Evolutionary conservation across 768 basidiomycete genomes (phyloP), one percentile per base, ranked within the genome.

Genomic region (Hirschioporus abietinus): DNA sequence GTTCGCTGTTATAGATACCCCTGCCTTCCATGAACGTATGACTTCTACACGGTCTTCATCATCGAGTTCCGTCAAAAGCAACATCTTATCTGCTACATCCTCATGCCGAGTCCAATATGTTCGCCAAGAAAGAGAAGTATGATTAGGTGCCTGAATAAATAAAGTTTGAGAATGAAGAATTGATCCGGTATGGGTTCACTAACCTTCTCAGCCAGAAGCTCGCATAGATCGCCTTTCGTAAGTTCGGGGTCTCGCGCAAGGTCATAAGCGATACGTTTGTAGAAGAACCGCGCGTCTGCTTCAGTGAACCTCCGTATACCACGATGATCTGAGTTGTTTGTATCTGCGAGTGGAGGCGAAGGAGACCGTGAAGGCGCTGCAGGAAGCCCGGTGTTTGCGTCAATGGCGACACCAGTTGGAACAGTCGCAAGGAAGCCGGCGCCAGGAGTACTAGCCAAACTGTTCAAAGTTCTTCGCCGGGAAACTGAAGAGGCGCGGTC

Each of bases 301-400:
- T 81, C 76, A 1, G 90, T 91, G 71, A 87, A 73, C 89, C 88
- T 65, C 82, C 76, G 15, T 78, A 81, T 23, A 64, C 76, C 76
- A 52, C 60, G 60, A 12, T 73, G 71, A 59, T 87, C 42, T 15
- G 42, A 77, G 27, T 87, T 72, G 65, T 74, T 74, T 9, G 80
- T 82, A 7, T 61, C 60, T 25, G 17, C 23, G 23, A 23, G 17
- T 34, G 90, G 90, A 25, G 90, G 90, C 1, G 81, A 85, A 0
- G 90, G 90, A n/a, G 87, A 86, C 60, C 88, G 85, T 24, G 86
- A 86, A 0, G 90, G 89, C 17, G 88, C 86, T 8, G 80, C 79
- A 7, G 88, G 90, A 35, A 88, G 78, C 68, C 79, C 82, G 65
- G 88, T 78, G 61, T 86, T 83, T 61, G 84, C 79, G 71, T 88